A percentile compares a stretch with the other conserved stretches of the same genome.
These are phyloP conservation scores for Vicia villosa DNA, from an alignment of 306 rosid genomes.

Conservation along the genomic window DNA sequence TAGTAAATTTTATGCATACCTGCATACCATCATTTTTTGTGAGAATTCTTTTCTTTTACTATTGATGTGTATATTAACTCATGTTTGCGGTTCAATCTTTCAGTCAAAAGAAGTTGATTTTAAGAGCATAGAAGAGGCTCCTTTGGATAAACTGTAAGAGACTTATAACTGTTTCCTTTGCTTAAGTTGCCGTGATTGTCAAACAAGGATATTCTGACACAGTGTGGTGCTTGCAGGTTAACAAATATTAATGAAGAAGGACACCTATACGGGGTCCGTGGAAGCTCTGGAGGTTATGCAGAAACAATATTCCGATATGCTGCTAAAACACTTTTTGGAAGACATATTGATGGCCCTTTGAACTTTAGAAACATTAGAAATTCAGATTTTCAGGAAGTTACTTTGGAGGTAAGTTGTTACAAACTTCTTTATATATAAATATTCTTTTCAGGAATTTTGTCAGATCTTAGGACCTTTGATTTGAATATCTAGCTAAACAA, in stretches of 20 bases:
- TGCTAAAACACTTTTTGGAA: conserved; percentile 76
- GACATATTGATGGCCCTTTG: conserved; percentile 70
- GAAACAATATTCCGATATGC: conserved; percentile 81
- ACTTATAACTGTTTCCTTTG: conserved; percentile 33
- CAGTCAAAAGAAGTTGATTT: conserved; percentile 79
- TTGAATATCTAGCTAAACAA: conserved; percentile 6
- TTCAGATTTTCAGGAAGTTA: conserved; percentile 85
- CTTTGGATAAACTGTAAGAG: conserved; percentile 76
- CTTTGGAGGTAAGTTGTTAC: conserved; percentile 61
- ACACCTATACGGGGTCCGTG: conserved; percentile 72
- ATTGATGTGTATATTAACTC: conserved; percentile 23
- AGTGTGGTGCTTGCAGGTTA: conserved; percentile 55
- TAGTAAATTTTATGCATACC: conserved; percentile 22
- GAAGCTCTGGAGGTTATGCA: conserved; percentile 95
- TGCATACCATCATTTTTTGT: conserved; percentile 17
- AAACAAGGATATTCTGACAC: conserved; percentile 13
- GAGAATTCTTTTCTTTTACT: conserved; percentile 15
- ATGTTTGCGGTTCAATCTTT: conserved; percentile 35
- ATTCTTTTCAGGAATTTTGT: conserved; percentile 17
- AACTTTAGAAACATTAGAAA: conserved; percentile 68
- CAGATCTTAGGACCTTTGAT: background rate
- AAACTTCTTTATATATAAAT: conserved; percentile 15
- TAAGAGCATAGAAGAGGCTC: conserved; percentile 68
- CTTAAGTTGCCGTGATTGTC: conserved; percentile 22
- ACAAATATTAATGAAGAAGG: conserved; percentile 76